Percentiles rank a stretch among this genome's conserved stretches.
These are phyloP conservation scores for Paulownia fortunei DNA, from an alignment of 257 asterid species.

Conservation along the genomic window DNA sequence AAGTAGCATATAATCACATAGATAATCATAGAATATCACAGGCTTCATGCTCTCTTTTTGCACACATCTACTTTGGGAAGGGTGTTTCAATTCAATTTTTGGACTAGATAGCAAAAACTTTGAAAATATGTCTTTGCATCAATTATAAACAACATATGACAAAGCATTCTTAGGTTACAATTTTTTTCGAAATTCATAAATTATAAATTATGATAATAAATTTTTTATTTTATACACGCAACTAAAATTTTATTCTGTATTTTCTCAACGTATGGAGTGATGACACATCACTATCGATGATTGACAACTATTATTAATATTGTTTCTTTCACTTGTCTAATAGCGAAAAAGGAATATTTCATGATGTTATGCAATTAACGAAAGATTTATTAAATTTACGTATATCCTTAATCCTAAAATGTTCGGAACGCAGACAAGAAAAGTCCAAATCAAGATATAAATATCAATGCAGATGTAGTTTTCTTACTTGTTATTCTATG, in stretches of 20 bases:
- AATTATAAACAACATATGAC: neutral
- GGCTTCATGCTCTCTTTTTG: conserved; percentile 14
- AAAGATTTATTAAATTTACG: neutral
- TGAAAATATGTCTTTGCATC: neutral
- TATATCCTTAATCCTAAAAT: neutral
- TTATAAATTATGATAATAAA: neutral
- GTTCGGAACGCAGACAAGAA: neutral
- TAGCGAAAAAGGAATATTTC: no score
- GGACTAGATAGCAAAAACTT: neutral
- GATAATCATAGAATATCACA: neutral
- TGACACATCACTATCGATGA: neutral
- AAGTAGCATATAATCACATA: neutral
- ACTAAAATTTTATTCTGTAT: no score
- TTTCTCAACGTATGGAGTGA: neutral
- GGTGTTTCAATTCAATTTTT: neutral
- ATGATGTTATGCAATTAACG: neutral
- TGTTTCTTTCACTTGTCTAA: neutral
- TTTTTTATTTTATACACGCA: no score
- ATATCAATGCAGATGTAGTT: neutral
- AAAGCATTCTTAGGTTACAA: neutral
- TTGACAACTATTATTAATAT: neutral
- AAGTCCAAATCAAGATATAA: neutral
- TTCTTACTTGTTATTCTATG: neutral
- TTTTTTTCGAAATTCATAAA: neutral
- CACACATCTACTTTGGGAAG: conserved; percentile 11